These are phyloP conservation scores for Suillus americanus DNA, from an alignment of 768 basidiomycete genomes.

Conservation along the genomic window DNA sequence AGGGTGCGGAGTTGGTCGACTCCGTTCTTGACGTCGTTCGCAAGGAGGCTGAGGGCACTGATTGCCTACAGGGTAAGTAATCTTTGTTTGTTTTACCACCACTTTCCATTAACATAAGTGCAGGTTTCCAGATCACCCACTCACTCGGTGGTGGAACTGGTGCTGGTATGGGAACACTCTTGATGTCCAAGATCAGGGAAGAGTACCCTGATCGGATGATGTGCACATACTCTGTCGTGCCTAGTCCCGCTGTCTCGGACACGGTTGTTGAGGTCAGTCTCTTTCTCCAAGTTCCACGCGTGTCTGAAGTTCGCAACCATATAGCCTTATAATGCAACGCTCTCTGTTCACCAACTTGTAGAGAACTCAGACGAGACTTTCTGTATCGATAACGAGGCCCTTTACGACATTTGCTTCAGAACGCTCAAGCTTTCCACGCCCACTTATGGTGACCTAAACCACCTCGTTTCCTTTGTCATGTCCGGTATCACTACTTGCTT, in stretches of 20 bases:
- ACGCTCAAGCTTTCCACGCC: slow-evolving; percentile 96
- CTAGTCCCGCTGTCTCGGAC: slow-evolving; percentile 96
- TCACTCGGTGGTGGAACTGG: slow-evolving; percentile 99
- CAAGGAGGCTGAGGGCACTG: slow-evolving; percentile 97
- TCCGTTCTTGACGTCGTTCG: slow-evolving; percentile 97
- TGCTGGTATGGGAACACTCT: slow-evolving; percentile 98
- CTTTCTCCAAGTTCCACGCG: neutral
- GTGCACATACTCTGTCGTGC: slow-evolving; percentile 99
- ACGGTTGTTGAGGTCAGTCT: slow-evolving; percentile 87
- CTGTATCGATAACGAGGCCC: slow-evolving; percentile 99
- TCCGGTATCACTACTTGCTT: slow-evolving; percentile 97
- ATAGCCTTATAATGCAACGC: slow-evolving; percentile 97
- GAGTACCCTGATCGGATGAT: slow-evolving; percentile 99
- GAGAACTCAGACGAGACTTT: slow-evolving; percentile 99
- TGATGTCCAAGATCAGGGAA: slow-evolving; percentile 98
- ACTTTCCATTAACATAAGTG: slow-evolving; percentile 6
- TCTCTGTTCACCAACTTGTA: slow-evolving; percentile 97
- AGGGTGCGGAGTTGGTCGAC: slow-evolving; percentile 98
- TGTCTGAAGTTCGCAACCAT: slow-evolving; percentile 4
- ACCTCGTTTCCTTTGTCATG: slow-evolving; percentile 97
- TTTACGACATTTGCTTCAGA: slow-evolving; percentile 99
- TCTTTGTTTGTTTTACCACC: slow-evolving; percentile 4
- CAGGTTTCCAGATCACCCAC: slow-evolving; percentile 98
- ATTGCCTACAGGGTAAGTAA: slow-evolving; percentile 90
- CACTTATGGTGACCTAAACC: slow-evolving; percentile 97